These are phyloP conservation scores for Phaeosphaeria sp. DNA, from an alignment of 2,329 filamentous ascomycete genomes.

Conservation along the genomic window DNA sequence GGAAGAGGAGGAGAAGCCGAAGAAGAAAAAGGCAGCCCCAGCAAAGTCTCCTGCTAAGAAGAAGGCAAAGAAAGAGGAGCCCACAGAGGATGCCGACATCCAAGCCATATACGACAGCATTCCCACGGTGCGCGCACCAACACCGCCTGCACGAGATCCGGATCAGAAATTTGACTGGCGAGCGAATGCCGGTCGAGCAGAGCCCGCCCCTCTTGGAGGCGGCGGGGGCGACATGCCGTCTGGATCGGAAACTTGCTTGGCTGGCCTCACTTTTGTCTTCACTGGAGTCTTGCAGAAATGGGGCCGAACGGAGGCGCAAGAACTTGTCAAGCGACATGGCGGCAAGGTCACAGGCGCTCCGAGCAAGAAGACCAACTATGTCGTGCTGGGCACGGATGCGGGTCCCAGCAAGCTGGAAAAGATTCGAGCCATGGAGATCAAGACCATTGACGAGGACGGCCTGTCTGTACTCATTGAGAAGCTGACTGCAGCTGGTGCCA, in stretches of 20 bases:
- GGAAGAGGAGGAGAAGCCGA: conserved; percentile 60
- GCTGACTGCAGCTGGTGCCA: conserved; percentile 77
- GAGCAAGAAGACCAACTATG: conserved; percentile 92
- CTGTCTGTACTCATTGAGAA: conserved; percentile 83
- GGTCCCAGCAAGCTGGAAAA: conserved; percentile 92
- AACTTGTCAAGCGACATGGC: conserved; percentile 89
- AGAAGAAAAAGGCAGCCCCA: conserved; percentile 57
- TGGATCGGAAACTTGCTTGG: conserved; percentile 87
- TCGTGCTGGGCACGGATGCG: conserved; percentile 89
- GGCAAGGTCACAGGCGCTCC: conserved; percentile 87
- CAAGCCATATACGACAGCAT: conserved; percentile 89
- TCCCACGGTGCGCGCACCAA: conserved; percentile 80
- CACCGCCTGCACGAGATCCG: conserved; percentile 75
- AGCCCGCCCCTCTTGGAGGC: conserved; percentile 68
- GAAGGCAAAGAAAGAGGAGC: conserved; percentile 69
- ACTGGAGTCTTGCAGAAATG: conserved; percentile 85
- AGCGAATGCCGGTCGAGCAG: conserved; percentile 62
- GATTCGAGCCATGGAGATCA: conserved; percentile 79
- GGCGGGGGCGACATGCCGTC: conserved; percentile 73
- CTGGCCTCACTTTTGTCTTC: conserved; percentile 91
- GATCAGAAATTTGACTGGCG: conserved; percentile 81
- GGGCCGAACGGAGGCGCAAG: conserved; percentile 82
- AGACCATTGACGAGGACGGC: conserved; percentile 93
- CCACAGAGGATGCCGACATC: conserved; percentile 72
- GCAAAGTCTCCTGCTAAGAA: conserved; percentile 63